Base-by-base conservation (phyloP, 2,329 filamentous ascomycete species). In the Fusarium sp. region DNA sequence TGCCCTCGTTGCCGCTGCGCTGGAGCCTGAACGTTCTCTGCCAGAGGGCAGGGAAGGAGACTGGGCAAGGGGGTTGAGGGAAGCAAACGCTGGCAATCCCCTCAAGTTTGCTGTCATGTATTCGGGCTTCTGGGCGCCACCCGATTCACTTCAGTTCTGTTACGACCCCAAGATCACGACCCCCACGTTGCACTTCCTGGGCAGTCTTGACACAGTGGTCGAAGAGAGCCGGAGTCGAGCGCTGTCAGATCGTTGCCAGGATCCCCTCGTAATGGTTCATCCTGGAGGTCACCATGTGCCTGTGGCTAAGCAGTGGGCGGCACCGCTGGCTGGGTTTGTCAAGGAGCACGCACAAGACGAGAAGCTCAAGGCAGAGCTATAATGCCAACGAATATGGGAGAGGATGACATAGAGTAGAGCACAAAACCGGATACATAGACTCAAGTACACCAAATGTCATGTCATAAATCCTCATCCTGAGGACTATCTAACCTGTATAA, bases 231-330 rank as follows among this genome's bases (percentile, higher is more conserved):
- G 91, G 70, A 91, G 86, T 73, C 79, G 84, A 68, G 83, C 80
- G 19, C 76, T 97, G 54, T 82, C 90, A 3, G 87, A 92, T 21
- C 81, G 78, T 55, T 93, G 84, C 73, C 82, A 73, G 61, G 81
- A 80, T 63, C 79, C 81, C 0, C 41, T 80, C 71, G 80, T 85
- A 63, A 71, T 86, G 67, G 84, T 89, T 68, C 92, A 96, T 75
- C 93, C 94, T 1, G 94, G 94, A 8, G 93, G 93, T 0, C 94
- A 98, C 74, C 93, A 96, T 71, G 84, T 97, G 70, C 94, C 94
- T 0, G 87, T 92, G 57, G 86, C 88, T 66, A 92, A 90, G 78
- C 89, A 93, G 66, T 95, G 90, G 84, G 86, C 89, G 17, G 88
- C 89, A 80, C 89, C 89, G 29, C 76, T 96, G 63, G 87, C 89